Evolutionary conservation across 2,329 filamentous ascomycete genomes (phyloP).

Genomic region (Claviceps paspali): DNA sequence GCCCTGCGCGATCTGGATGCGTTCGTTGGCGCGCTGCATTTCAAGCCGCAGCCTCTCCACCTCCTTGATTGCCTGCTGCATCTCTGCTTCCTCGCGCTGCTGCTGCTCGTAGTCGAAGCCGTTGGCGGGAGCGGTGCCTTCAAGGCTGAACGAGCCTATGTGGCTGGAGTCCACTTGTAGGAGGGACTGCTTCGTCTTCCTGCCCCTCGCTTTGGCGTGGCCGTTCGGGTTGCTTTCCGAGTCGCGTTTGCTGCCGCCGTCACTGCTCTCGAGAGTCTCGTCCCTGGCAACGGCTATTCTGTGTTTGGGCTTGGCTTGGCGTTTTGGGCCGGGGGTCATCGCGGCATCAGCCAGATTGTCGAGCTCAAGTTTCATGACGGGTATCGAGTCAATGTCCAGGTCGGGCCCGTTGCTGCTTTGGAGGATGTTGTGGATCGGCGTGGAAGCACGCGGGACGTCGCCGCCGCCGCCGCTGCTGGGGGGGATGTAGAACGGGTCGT

Average conservation of each 20-base stretch:
- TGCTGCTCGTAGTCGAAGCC: slow-evolving; percentile 47
- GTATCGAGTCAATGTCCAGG: slow-evolving; percentile 85
- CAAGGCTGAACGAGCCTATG: slow-evolving; percentile 57
- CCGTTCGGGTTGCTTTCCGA: slow-evolving; percentile 26
- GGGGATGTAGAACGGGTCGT: slow-evolving; percentile 90
- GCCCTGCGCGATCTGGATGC: slow-evolving; percentile 56
- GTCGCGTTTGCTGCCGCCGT: slow-evolving; percentile 32
- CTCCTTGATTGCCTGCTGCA: slow-evolving; percentile 75
- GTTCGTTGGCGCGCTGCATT: slow-evolving; percentile 72
- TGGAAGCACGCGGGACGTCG: slow-evolving; percentile 47
- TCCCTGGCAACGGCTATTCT: slow-evolving; percentile 56
- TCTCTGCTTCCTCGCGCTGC: slow-evolving; percentile 69
- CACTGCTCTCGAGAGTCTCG: slow-evolving; percentile 49
- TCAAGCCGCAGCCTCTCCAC: slow-evolving; percentile 75
- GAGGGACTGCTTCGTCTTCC: slow-evolving; percentile 45
- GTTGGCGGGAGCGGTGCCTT: slow-evolving; percentile 21
- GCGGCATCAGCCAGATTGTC: slow-evolving; percentile 30
- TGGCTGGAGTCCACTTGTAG: slow-evolving; percentile 80
- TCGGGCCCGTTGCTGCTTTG: slow-evolving; percentile 59
- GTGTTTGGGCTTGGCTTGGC: slow-evolving; percentile 31
- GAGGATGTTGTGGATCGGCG: slow-evolving; percentile 65
- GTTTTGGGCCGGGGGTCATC: slow-evolving; percentile 16
- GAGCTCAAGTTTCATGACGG: slow-evolving; percentile 83
- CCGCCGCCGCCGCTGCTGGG: slow-evolving; percentile 16
- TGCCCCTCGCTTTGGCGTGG: slow-evolving; percentile 22